Percentiles rank a stretch among this genome's conserved stretches.
Conservation (phyloP, 23 red algal genomes). For the Gracilaria gracilis region DNA sequence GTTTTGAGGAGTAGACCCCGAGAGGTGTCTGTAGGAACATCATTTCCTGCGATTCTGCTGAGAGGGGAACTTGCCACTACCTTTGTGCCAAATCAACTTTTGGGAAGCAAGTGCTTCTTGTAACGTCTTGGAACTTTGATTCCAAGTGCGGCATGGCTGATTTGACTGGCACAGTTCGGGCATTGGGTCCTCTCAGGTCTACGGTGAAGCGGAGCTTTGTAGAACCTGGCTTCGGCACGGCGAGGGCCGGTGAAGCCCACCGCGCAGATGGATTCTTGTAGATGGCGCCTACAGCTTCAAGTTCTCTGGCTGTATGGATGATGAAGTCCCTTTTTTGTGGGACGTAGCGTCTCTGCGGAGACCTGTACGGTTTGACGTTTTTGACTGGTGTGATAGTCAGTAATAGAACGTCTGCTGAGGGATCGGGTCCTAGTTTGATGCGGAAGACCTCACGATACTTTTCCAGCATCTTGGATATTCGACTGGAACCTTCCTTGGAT, state of each 20-base stretch:
- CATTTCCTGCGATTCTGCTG: conserved; percentile 24
- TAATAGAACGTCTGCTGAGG: too few species aligned
- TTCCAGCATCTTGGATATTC: too few species aligned
- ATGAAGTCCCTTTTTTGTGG: too few species aligned
- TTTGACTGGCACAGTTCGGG: not conserved
- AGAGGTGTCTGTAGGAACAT: conserved; percentile 48
- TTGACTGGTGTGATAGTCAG: too few species aligned
- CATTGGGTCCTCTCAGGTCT: not conserved
- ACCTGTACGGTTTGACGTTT: too few species aligned
- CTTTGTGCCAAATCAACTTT: not conserved
- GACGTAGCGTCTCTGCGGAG: too few species aligned
- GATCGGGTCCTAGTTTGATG: too few species aligned
- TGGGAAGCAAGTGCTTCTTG: not conserved
- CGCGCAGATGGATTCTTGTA: not conserved
- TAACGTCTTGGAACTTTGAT: conserved; percentile 10
- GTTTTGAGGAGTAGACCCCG: conserved; percentile 11
- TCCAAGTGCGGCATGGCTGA: conserved; percentile 49
- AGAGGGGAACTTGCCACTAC: conserved; percentile 19
- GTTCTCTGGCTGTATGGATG: too few species aligned
- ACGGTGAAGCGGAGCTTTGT: conserved; percentile 22
- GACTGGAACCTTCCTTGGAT: too few species aligned
- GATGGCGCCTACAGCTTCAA: too few species aligned
- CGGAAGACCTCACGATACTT: too few species aligned
- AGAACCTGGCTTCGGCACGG: conserved; percentile 39
- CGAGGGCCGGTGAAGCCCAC: conserved; percentile 26